These are phyloP conservation scores for Thelonectria blattea DNA, from an alignment of 2,329 filamentous ascomycete genomes.

Conservation along the genomic window DNA sequence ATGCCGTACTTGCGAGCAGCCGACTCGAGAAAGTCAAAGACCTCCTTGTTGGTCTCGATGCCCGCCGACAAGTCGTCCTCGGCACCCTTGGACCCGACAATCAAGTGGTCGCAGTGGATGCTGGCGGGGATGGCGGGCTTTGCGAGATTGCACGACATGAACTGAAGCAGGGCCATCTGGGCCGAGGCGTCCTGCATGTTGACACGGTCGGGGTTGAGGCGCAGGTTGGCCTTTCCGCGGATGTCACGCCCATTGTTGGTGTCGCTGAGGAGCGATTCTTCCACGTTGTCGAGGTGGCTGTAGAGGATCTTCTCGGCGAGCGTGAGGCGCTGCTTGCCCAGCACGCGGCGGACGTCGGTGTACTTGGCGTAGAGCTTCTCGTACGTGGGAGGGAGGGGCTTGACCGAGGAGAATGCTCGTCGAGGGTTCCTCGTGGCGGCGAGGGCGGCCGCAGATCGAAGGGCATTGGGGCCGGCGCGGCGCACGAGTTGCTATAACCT, in stretches of 20 bases:
- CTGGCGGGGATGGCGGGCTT: slow-evolving; percentile 92
- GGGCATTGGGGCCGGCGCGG: slow-evolving; percentile 42
- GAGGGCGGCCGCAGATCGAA: slow-evolving; percentile 33
- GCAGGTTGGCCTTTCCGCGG: slow-evolving; percentile 87
- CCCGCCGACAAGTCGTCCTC: slow-evolving; percentile 83
- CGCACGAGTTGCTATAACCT: slow-evolving; percentile 48
- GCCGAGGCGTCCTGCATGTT: slow-evolving; percentile 99
- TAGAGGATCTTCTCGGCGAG: slow-evolving; percentile 98
- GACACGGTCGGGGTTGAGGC: slow-evolving; percentile 95
- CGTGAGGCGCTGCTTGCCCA: slow-evolving; percentile 74
- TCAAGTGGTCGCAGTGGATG: slow-evolving; percentile 99
- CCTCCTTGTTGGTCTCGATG: slow-evolving; percentile 92
- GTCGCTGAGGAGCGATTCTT: slow-evolving; percentile 82
- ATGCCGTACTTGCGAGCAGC: slow-evolving; percentile 91
- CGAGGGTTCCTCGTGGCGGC: slow-evolving; percentile 44
- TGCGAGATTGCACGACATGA: slow-evolving; percentile 94
- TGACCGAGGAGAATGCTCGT: slow-evolving; percentile 48
- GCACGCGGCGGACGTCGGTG: slow-evolving; percentile 73
- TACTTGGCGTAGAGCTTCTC: slow-evolving; percentile 80
- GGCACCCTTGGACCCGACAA: slow-evolving; percentile 91
- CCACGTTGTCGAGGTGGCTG: slow-evolving; percentile 87
- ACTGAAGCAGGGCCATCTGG: slow-evolving; percentile 97
- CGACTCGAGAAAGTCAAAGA: slow-evolving; percentile 96
- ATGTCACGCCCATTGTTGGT: slow-evolving; percentile 86
- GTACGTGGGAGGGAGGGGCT: slow-evolving; percentile 72